Conservation (phyloP, 1,284 basidiomycete species). For the Golubevia pallescens region DNA sequence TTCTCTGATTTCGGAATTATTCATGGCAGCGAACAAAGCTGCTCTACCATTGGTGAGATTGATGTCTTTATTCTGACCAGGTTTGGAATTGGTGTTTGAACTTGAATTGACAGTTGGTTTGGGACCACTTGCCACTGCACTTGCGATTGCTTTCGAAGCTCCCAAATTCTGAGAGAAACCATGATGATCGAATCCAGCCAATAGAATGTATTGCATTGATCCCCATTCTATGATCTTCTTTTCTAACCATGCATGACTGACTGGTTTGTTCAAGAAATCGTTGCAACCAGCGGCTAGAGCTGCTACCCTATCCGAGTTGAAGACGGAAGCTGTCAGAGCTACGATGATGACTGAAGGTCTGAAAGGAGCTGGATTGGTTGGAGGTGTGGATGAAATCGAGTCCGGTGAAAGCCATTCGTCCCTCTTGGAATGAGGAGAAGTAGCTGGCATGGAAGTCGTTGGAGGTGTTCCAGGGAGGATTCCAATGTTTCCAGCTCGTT, state of each 20-base stretch:
- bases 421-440: background rate
- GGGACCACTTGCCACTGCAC: background rate
- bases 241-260: slow-evolving; percentile 92
- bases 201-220: slow-evolving; percentile 65
- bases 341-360: slow-evolving; percentile 83
- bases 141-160: too few species aligned
- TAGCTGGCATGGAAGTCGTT: slow-evolving; percentile 49
- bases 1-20: slow-evolving; percentile 23
- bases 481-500: slow-evolving; percentile 74
- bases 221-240: slow-evolving; percentile 99
- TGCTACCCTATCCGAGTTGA: slow-evolving; percentile 89
- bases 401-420: slow-evolving; percentile 1
- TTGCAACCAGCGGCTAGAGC: slow-evolving; percentile 98
- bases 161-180: background rate
- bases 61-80: background rate
- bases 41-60: background rate
- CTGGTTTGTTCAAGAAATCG: slow-evolving; percentile 97
- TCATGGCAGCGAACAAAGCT: background rate
- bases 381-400: background rate
- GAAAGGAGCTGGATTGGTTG: slow-evolving; percentile 1
- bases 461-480: slow-evolving; percentile 74
- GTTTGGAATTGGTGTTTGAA: background rate
- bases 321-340: slow-evolving; percentile 89
- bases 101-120: background rate
- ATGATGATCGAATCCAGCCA: slow-evolving; percentile 27